Evolutionary conservation across 805 yeast species (phyloP), one percentile per base, ranked within the genome.

Genomic region (Middelhovenomyces tepae): DNA sequence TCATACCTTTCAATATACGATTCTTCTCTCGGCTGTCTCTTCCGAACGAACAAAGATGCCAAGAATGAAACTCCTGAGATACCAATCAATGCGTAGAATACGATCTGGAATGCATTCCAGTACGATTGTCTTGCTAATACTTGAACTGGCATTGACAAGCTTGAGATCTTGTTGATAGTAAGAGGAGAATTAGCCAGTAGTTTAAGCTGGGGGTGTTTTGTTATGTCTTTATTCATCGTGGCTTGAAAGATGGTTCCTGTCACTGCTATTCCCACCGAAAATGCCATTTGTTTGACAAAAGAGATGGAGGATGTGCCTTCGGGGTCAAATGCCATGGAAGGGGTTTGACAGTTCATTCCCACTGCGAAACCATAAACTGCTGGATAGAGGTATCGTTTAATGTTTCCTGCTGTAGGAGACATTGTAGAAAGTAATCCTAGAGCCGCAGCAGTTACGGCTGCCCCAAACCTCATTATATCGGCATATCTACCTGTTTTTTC

Each of bases 341-440:
- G 53, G 1, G 71, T 54, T 47, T 72, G 77, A 47, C 70, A 53
- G 34, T 53, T 56, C 10, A 67, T 20, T 2, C 80, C 81, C 27
- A 63, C 49, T 0, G 69, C 59, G 4, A 64, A 53, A 16, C 80
- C 80, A 6, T 57, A 47, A 5, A 68, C 43, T 17, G 71, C 64
- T 35, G 68, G 61, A 21, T 60, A 54, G 0, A 75, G 72, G 32
- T 72, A 62, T 36, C 64, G 58, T 16, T 48, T 32, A 1, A 64
- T 47, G 2, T 43, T 38, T 4, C 56, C 37, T 1, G 74, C 57
- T 26, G 66, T 54, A 7, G 53, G 57, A 1, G 51, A 48, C 18
- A 73, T 57, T n/a, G 73, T 49, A 1, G 58, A 33, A 5, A 70
- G 32, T 7, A 68, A 30, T 2, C 77, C 78, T 22, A 54, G 42